Percentiles rank a stretch among this genome's conserved stretches.
These are phyloP conservation scores for Lagenidium giganteum DNA, from an alignment of 352 stramenopile genomes.

Conservation along the genomic window DNA sequence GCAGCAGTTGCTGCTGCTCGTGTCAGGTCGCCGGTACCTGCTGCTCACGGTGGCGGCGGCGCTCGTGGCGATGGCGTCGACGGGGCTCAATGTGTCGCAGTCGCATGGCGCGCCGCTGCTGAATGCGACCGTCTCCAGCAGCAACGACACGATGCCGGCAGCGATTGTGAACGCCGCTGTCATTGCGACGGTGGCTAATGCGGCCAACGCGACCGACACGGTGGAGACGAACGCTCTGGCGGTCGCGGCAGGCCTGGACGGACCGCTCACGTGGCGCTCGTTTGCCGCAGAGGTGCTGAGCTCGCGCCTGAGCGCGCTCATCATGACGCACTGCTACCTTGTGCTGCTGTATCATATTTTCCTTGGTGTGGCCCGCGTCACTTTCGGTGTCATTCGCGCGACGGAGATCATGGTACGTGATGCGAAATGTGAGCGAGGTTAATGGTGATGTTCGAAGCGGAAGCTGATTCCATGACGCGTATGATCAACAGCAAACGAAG, in stretches of 20 bases:
- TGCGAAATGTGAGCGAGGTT: too few species aligned
- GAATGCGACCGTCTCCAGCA: constrained; percentile 9
- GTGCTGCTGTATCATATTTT: constrained; percentile 67
- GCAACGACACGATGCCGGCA: constrained; percentile 3
- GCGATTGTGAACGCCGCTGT: too few species aligned
- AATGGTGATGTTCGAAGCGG: neutral
- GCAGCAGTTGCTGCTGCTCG: constrained; percentile 31
- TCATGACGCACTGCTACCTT: constrained; percentile 65
- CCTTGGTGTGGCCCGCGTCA: constrained; percentile 33
- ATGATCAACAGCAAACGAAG: constrained; percentile 61
- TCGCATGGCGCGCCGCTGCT: constrained; percentile 6
- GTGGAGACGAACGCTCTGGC: neutral
- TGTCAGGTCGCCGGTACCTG: constrained; percentile 54
- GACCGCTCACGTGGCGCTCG: constrained; percentile 9
- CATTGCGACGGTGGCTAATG: too few species aligned
- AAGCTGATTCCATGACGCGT: too few species aligned
- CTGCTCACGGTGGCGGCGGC: constrained; percentile 58
- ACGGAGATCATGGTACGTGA: constrained; percentile 43
- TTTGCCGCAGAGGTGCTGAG: constrained; percentile 41
- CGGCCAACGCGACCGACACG: too few species aligned
- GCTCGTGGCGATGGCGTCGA: constrained; percentile 37
- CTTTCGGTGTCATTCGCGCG: constrained; percentile 39
- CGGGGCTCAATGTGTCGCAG: constrained; percentile 30
- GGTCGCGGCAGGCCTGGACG: too few species aligned
- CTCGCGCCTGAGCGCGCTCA: constrained; percentile 60